Base-by-base conservation (phyloP, 1,284 basidiomycete species). In the Neolentinus lepideus region DNA sequence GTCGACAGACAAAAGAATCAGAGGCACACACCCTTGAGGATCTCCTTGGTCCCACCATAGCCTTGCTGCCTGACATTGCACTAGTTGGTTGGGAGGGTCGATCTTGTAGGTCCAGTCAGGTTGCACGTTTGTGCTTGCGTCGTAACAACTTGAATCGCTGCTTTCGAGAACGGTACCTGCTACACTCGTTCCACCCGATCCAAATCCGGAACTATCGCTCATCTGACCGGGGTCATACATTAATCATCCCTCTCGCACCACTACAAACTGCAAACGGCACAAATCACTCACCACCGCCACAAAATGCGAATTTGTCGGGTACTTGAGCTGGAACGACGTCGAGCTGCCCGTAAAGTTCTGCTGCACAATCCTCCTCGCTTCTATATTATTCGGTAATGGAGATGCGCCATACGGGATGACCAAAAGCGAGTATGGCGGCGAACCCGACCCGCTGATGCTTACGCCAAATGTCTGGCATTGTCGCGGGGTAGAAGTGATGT, bases 101-200 rank as follows among this genome's bases (percentile, higher is more conserved):
- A 88, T 77, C 54, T 76, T 80, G 69, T 83, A 87, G 12, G 75
- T 71, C 63, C 86, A 90, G 1, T 68, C 63, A 0, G 83, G 81
- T 2, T 67, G 56, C n/a, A 84, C 80, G 35, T 63, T 72, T 22
- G 66, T 59, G 3, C 69, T 73, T 8, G 80, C 46, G 58, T 85
- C 71, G 62, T 81, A 87, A 67, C 89, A 92, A 54, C 75, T 78
- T n/a, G 74, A 60, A 63, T 85, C 79, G 46, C 68, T 69, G 1
- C 80, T 84, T 14, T 65, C 62, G 21, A 62, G 61, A 29, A 90
- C 85, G 56, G 71, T 75, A 2, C 79, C 81, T 1, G 81, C 77
- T 2, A 79, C 78, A 56, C 83, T 88, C 1, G 88, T 89, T 3
- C 90, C 89, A 8, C 90, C 89, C 0, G 81, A 75, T 10, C 84